These are phyloP conservation scores for Sutorius australiensis DNA, from an alignment of 768 basidiomycete genomes.

Conservation along the genomic window DNA sequence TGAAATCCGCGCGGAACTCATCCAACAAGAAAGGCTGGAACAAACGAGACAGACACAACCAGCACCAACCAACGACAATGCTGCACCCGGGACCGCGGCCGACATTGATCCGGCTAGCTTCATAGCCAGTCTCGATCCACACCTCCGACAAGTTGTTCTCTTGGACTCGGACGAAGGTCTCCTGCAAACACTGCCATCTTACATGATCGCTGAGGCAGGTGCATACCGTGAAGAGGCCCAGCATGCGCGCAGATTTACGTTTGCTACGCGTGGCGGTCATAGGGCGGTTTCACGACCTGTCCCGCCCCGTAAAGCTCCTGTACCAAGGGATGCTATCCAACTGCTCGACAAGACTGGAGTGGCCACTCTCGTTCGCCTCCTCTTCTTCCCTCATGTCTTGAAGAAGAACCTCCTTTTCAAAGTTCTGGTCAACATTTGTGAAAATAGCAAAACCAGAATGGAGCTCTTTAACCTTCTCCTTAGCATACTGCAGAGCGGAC, in stretches of 20 bases:
- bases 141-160: slow-evolving; percentile 85
- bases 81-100: slow-evolving; percentile 41
- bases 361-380: slow-evolving; percentile 82
- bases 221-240: slow-evolving; percentile 58
- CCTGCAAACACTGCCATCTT: slow-evolving; percentile 74
- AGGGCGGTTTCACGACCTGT: slow-evolving; percentile 25
- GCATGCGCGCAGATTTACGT: slow-evolving; percentile 34
- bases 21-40: slow-evolving; percentile 91
- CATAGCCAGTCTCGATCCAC: slow-evolving; percentile 87
- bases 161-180: slow-evolving; percentile 86
- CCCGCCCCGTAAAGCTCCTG: slow-evolving; percentile 46
- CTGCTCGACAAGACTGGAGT: slow-evolving; percentile 88
- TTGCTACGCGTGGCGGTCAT: slow-evolving; percentile 29
- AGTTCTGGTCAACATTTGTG: slow-evolving; percentile 91
- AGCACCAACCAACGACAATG: slow-evolving; percentile 28
- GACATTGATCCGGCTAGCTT: slow-evolving; percentile 90
- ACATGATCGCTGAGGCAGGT: slow-evolving; percentile 83
- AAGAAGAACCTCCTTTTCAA: slow-evolving; percentile 83
- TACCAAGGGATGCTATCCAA: slow-evolving; percentile 84
- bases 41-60: slow-evolving; percentile 53
- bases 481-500: slow-evolving; percentile 92
- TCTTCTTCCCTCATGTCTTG: slow-evolving; percentile 94
- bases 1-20: slow-evolving; percentile 93
- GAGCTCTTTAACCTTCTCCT: slow-evolving; percentile 94
- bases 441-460: slow-evolving; percentile 85